Conservation (phyloP, 805 yeast species). For the Saccharomycopsis amapae region DNA sequence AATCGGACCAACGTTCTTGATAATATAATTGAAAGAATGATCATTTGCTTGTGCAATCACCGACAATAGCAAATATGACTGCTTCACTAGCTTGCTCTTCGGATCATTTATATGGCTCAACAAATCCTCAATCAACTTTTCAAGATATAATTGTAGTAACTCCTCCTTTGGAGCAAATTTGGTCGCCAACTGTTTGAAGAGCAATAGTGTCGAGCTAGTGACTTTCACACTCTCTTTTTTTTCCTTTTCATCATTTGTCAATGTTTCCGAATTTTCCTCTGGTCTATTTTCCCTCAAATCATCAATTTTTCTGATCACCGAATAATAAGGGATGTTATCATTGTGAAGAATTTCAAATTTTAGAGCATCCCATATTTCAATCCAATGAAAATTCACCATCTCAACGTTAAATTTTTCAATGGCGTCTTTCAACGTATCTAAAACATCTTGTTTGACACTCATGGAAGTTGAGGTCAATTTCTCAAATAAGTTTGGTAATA, state of each 20-base stretch:
- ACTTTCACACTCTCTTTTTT: conserved; percentile 5
- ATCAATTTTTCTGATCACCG: conserved; percentile 12
- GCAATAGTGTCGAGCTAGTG: conserved; percentile 31
- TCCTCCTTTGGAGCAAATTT: conserved; percentile 30
- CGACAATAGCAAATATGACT: conserved; percentile 54
- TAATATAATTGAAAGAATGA: conserved; percentile 40
- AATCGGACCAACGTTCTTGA: conserved; percentile 24
- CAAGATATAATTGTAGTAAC: conserved; percentile 35
- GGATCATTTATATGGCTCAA: conserved; percentile 41
- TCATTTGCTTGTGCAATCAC: conserved; percentile 44
- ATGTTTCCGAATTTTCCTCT: not conserved
- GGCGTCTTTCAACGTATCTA: conserved; percentile 54
- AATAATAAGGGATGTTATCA: conserved; percentile 26
- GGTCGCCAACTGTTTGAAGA: conserved; percentile 38
- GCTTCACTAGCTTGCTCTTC: conserved; percentile 49
- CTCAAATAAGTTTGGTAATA: conserved; percentile 70
- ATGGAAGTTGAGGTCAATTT: conserved; percentile 74
- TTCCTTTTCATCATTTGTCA: conserved; percentile 15
- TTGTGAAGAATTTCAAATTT: conserved; percentile 86
- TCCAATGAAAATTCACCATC: conserved; percentile 55
- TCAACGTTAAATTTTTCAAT: conserved; percentile 43
- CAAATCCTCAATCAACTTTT: conserved; percentile 40
- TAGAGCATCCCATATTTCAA: conserved; percentile 75
- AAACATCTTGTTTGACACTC: conserved; percentile 64
- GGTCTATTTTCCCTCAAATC: not conserved